A percentile compares a stretch with the other conserved stretches of the same genome.
Conservation (phyloP, 805 yeast species). For the Candida golubevii region DNA sequence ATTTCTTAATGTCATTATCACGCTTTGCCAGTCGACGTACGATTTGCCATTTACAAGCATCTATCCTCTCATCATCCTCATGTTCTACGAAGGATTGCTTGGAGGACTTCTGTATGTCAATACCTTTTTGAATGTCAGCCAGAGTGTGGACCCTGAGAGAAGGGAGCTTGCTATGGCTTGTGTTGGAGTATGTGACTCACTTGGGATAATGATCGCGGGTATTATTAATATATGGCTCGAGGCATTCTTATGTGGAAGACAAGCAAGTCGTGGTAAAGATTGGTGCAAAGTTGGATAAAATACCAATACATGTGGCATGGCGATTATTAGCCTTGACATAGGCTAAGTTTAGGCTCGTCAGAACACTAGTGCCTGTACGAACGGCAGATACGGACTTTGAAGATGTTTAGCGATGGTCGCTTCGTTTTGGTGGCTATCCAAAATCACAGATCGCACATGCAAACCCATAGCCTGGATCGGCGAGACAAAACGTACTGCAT, state of each 20-base stretch:
- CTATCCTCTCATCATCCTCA: slow-evolving; percentile 55
- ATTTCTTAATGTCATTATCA: slow-evolving; percentile 52
- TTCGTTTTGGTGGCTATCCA: no score
- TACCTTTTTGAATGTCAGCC: slow-evolving; percentile 75
- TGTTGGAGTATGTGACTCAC: slow-evolving; percentile 77
- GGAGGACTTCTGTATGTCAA: slow-evolving; percentile 92
- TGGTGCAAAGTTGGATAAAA: slow-evolving; percentile 51
- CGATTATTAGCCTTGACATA: no score
- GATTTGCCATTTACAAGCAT: slow-evolving; percentile 54
- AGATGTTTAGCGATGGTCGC: no score
- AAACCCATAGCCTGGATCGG: no score
- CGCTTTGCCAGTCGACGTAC: slow-evolving; percentile 61
- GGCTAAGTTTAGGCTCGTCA: no score
- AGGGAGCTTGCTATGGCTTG: slow-evolving; percentile 71
- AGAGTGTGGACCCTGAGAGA: slow-evolving; percentile 39
- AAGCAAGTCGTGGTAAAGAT: slow-evolving; percentile 65
- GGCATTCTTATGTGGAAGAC: slow-evolving; percentile 64
- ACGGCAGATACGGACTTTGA: no score
- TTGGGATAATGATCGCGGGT: slow-evolving; percentile 84
- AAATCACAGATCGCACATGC: no score
- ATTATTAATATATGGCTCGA: slow-evolving; percentile 71
- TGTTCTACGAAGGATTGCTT: slow-evolving; percentile 82
- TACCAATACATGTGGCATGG: no score
- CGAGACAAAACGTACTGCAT: no score
- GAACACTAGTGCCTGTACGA: no score